Evolutionary conservation across 257 asterid species (phyloP), one percentile per base, ranked within the genome.

Genomic region (Gentiana dahurica): DNA sequence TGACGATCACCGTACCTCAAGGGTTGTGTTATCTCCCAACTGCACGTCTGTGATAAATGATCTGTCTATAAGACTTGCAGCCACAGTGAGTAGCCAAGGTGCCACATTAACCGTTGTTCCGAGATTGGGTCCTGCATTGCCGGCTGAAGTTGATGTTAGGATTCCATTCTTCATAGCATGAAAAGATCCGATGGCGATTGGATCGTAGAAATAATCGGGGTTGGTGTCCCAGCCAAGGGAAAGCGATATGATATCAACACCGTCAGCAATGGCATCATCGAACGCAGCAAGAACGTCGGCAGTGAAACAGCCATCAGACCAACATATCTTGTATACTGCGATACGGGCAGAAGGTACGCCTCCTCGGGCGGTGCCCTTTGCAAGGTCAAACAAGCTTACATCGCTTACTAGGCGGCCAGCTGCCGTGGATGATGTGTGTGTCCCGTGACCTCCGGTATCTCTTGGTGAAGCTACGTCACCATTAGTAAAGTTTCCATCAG

Each of bases 181-280:
- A 53, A 85, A 82, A 36, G 95, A 81, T 68, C 95, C 95, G 12
- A 82, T 85, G 43, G 95, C 86, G 11, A 82, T 74, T 32, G 81
- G 61, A 69, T 85, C 95, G 5, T 79, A 74, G 12, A 82, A 85
- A 55, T 76, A 76, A 59, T 73, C 78, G 0, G 10, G 1, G 10
- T 72, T 61, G 37, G 44, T 34, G 35, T 4, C 54, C 4, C 76
- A 77, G 34, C 85, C 85, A 0, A 75, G 58, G 0, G 94, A 85
- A 44, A 85, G 76, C 0, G 87, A 85, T 46, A 85, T 77, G 46
- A 85, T 65, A 61, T 85, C 87, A 34, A 85, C 94, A 35, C 90
- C 85, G 47, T 85, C 94, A 1, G 90, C 87, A 8, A 85, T 85
- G 36, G 87, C 90, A 66, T 84, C 90, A 54, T 85, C 90, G 33